Percentiles rank a stretch among this genome's conserved stretches.
Evolutionary conservation across 345 rosid species (phyloP).

Genomic region (Citrus reticulata): DNA sequence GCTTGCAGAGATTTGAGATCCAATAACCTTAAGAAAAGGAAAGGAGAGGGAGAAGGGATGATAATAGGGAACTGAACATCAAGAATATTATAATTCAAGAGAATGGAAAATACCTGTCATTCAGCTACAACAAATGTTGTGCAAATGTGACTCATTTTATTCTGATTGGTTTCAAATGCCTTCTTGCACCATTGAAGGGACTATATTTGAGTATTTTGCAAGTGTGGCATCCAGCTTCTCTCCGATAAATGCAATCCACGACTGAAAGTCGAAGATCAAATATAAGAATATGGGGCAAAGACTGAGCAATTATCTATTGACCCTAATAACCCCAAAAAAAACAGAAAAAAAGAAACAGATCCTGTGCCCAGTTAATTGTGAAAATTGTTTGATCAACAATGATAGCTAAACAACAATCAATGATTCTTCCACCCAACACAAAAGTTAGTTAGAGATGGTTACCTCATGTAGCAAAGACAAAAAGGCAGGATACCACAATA

Average conservation of each 20-base stretch:
- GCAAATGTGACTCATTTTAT: background rate
- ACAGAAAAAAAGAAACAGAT: background rate
- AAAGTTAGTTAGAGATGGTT: background rate
- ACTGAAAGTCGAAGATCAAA: constrained; percentile 37
- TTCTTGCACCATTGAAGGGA: constrained; percentile 28
- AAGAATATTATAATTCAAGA: background rate
- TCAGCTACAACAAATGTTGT: background rate
- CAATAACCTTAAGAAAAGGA: background rate
- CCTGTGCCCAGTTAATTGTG: background rate
- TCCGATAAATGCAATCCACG: constrained; percentile 78
- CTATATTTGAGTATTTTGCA: constrained; percentile 34
- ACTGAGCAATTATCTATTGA: background rate
- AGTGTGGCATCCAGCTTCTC: constrained; percentile 81
- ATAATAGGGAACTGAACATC: background rate
- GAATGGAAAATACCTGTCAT: constrained; percentile 21
- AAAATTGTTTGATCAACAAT: background rate
- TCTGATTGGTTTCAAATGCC: constrained; percentile 15
- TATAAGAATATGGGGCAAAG: background rate
- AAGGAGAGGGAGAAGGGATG: no score
- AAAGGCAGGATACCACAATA: background rate
- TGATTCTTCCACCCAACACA: background rate
- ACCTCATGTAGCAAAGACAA: background rate
- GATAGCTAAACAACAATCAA: background rate
- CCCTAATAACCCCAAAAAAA: background rate
- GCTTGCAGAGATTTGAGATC: background rate